Conservation (phyloP, 1,284 basidiomycete species). For the Apiotrichum akiyoshidainum region DNA sequence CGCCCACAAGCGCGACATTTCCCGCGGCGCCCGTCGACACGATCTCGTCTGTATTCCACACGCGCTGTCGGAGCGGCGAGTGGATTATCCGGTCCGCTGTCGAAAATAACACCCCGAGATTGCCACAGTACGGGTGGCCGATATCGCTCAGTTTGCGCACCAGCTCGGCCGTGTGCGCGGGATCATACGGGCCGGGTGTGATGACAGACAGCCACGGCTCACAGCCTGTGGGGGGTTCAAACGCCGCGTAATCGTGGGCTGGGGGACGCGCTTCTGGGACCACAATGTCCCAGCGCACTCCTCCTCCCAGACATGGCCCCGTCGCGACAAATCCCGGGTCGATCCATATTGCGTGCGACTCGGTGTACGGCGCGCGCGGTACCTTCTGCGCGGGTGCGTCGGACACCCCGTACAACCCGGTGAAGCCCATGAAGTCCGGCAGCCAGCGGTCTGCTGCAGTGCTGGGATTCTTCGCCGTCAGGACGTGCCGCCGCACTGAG, state of each 20-base stretch:
- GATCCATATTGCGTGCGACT: not conserved
- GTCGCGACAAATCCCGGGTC: conserved; percentile 5
- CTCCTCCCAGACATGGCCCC: conserved; percentile 1
- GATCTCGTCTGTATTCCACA: conserved; percentile 4
- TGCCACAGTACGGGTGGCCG: conserved; percentile 4
- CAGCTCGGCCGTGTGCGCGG: not conserved
- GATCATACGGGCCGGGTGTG: not conserved
- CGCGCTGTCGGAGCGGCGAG: conserved; percentile 1
- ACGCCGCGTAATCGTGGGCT: not conserved
- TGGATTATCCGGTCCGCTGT: conserved; percentile 2
- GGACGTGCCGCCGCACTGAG: not conserved
- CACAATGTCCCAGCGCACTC: not conserved
- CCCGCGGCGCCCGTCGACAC: not conserved
- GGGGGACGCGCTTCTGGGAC: not conserved
- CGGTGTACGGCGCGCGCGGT: not conserved
- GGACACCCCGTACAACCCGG: conserved; percentile 2
- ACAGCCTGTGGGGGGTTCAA: not conserved
- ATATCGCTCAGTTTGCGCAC: not conserved
- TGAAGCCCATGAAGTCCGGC: not conserved
- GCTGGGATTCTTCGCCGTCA: not conserved
- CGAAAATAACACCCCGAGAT: not conserved
- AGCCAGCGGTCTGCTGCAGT: conserved; percentile 1
- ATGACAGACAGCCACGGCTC: not conserved
- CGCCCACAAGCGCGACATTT: not conserved
- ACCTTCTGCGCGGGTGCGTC: not conserved